phyloP scores from a whole-genome alignment of 164 flowering plant species.

The Vitis cinerea region DNA sequence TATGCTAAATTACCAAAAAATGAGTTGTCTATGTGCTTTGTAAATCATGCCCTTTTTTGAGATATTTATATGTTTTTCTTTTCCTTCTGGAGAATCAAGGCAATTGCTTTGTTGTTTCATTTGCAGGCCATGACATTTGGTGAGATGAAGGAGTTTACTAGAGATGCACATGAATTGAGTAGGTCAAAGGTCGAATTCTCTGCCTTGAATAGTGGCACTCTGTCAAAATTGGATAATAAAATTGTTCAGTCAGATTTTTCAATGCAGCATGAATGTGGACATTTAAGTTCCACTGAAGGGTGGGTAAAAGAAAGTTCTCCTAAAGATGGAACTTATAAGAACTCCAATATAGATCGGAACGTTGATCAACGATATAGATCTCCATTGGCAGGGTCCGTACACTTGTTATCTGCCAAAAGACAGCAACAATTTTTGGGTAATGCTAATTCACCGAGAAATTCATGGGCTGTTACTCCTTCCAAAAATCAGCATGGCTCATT shows the following conservation, averaged over 20 bases:
- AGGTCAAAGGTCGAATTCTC: conserved; percentile 9
- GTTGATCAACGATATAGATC: conserved; percentile 13
- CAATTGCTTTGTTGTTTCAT: conserved; percentile 9
- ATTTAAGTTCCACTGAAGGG: conserved; percentile 9
- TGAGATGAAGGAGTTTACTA: conserved; percentile 7
- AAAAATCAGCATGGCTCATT: conserved; percentile 24
- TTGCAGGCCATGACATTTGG: conserved; percentile 27
- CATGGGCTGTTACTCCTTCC: conserved; percentile 27
- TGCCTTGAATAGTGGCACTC: conserved; percentile 5
- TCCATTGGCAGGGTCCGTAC: conserved; percentile 26
- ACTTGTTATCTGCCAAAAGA: conserved; percentile 33
- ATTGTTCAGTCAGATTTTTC: conserved; percentile 2
- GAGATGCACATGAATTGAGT: conserved; percentile 16
- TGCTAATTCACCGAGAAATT: conserved; percentile 21
- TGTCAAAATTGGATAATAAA: background rate
- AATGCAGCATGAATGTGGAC: conserved; percentile 13
- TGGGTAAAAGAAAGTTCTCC: conserved; percentile 7
- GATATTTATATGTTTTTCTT: background rate
- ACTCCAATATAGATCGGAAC: conserved; percentile 6
- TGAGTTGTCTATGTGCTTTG: too few relatives aligned
- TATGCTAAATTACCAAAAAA: too few relatives aligned
- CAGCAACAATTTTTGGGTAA: conserved; percentile 20
- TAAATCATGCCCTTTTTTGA: too few relatives aligned
- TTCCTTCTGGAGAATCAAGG: background rate
- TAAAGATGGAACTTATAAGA: background rate